phyloP scores from a whole-genome alignment of 139 green algal species.

The Volvox africanus region DNA sequence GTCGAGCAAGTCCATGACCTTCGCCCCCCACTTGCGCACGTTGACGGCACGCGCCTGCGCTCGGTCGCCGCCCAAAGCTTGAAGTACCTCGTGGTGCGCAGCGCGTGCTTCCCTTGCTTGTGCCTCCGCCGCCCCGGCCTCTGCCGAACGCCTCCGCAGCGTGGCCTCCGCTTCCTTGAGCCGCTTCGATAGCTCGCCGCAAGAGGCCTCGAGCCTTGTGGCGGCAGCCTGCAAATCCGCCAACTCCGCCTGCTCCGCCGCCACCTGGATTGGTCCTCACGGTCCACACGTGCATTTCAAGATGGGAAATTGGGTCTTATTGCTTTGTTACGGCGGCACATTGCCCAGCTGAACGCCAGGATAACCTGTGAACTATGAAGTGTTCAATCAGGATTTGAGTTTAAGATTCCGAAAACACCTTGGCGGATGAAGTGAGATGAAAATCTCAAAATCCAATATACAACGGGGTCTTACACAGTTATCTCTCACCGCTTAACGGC shows the following conservation, averaged over 20 bases:
- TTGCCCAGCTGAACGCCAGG: too few species aligned
- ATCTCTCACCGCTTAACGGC: too few species aligned
- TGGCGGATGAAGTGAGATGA: too few species aligned
- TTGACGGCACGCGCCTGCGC: neutral
- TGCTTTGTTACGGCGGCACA: too few species aligned
- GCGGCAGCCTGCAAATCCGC: neutral
- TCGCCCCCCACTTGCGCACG: neutral
- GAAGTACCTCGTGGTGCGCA: neutral
- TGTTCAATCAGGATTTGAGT: too few species aligned
- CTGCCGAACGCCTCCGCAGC: neutral
- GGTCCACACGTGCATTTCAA: too few species aligned
- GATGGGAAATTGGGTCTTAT: too few species aligned
- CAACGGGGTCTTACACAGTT: too few species aligned
- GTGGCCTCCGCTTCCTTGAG: neutral
- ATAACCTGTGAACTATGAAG: too few species aligned
- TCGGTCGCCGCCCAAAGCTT: neutral
- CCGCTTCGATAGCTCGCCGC: neutral
- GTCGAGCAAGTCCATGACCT: neutral
- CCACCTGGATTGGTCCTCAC: neutral
- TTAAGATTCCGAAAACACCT: too few species aligned
- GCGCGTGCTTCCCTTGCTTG: neutral
- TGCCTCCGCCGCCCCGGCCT: neutral
- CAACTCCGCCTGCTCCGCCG: neutral
- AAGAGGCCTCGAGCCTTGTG: neutral
- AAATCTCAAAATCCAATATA: too few species aligned